Percentiles rank a stretch among this genome's conserved stretches.
phyloP scores from a whole-genome alignment of 106 monocot species.

The Dendrobium chrysotoxum region DNA sequence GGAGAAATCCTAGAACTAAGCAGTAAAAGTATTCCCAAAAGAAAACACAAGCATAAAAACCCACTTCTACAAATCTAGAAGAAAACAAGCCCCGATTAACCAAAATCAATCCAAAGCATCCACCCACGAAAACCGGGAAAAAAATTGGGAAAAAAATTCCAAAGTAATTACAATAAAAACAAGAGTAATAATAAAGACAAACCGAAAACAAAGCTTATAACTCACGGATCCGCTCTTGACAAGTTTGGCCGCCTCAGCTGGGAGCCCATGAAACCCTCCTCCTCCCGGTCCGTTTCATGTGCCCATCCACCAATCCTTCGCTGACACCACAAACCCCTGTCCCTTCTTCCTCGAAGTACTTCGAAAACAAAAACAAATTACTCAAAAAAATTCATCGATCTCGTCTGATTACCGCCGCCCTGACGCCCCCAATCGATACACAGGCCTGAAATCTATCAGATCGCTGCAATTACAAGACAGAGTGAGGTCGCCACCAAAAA shows the following conservation, averaged over 20 bases:
- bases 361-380: neutral
- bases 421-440: neutral
- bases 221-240: constrained; percentile 32
- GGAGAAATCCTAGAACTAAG: neutral
- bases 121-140: neutral
- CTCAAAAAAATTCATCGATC: neutral
- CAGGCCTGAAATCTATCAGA: neutral
- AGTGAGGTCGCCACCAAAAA: neutral
- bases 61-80: neutral
- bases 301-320: constrained; percentile 5
- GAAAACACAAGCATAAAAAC: neutral
- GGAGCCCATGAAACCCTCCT: constrained; percentile 33
- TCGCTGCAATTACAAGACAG: neutral
- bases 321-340: neutral
- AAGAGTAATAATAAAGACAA: neutral
- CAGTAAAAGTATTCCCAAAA: neutral
- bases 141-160: neutral
- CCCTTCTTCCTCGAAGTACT: neutral
- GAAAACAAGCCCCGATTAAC: neutral
- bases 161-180: neutral
- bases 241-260: constrained; percentile 25
- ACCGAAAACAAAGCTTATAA: neutral
- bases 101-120: neutral
- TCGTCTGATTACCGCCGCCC: neutral
- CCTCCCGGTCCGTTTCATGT: neutral